A percentile compares a stretch with the other conserved stretches of the same genome.
These are phyloP conservation scores for Aspergillus felis DNA, from an alignment of 2,329 filamentous ascomycete species.

Conservation along the genomic window DNA sequence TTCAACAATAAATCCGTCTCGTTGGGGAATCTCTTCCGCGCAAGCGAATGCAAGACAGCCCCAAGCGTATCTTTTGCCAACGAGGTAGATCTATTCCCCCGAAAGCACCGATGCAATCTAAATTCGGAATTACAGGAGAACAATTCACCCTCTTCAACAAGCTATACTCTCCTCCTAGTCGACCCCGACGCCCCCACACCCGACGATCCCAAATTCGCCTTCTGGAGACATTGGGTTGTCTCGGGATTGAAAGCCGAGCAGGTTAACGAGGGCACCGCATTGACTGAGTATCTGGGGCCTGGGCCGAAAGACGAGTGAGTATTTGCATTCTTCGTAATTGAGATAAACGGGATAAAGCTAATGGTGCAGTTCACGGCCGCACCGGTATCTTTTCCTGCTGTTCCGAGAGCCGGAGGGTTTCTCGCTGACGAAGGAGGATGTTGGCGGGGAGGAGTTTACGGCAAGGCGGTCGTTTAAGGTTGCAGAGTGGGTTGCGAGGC, in stretches of 20 bases:
- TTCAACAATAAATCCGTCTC: conserved; percentile 6
- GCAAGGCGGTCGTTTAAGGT: conserved; percentile 12
- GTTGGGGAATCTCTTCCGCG: conserved; percentile 11
- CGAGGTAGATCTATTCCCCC: too few relatives aligned
- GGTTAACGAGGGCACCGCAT: not conserved
- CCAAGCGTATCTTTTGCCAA: conserved; percentile 5
- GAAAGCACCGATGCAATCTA: too few relatives aligned
- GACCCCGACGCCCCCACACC: conserved; percentile 16
- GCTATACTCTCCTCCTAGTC: conserved; percentile 12
- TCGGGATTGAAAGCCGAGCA: conserved; percentile 3
- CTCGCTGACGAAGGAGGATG: conserved; percentile 6
- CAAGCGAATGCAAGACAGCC: conserved; percentile 10
- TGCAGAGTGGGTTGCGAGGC: conserved; percentile 6
- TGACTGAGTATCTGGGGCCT: conserved; percentile 16
- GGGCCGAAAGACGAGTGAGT: conserved; percentile 17
- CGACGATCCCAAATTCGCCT: conserved; percentile 15
- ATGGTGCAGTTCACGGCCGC: conserved; percentile 7
- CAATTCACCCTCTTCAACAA: not conserved
- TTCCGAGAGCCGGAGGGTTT: conserved; percentile 10
- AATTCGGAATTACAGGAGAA: not conserved
- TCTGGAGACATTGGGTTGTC: conserved; percentile 17
- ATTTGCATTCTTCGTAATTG: not conserved
- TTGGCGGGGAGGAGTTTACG: conserved; percentile 15
- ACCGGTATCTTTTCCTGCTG: conserved; percentile 14
- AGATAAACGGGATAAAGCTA: not conserved